Percentiles rank a stretch among this genome's conserved stretches.
Evolutionary conservation across 805 yeast species (phyloP).

Genomic region (Wickerhamiella qilinensis): DNA sequence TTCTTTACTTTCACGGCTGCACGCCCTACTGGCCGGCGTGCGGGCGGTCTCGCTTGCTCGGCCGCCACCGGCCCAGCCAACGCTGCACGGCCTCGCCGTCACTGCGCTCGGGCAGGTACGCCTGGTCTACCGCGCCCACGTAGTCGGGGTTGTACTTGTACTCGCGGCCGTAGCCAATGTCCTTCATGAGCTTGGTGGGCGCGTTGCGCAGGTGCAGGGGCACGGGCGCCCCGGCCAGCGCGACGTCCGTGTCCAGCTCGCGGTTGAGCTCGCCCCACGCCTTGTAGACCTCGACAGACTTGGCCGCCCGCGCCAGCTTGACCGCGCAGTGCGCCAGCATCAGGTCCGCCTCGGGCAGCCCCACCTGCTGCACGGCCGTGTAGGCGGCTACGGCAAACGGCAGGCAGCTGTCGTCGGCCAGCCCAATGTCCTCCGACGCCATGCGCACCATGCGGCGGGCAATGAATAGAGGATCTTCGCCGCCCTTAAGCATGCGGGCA

Average conservation of each 20-base stretch:
- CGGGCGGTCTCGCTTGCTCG: not conserved
- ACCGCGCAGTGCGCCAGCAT: constrained; percentile 85
- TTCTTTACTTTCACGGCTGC: no score
- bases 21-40: not conserved
- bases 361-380: constrained; percentile 76
- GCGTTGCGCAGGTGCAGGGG: constrained; percentile 75
- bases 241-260: constrained; percentile 40
- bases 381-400: constrained; percentile 80
- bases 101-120: constrained; percentile 41
- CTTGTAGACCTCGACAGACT: constrained; percentile 72
- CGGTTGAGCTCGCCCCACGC: constrained; percentile 58
- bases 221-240: constrained; percentile 42
- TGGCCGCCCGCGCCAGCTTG: constrained; percentile 71
- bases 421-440: constrained; percentile 89
- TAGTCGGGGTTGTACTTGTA: constrained; percentile 84
- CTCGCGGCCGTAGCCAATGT: constrained; percentile 66
- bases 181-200: constrained; percentile 82
- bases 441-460: constrained; percentile 86
- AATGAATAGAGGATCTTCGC: constrained; percentile 82
- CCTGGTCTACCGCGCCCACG: constrained; percentile 61
- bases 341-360: constrained; percentile 87
- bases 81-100: not conserved
- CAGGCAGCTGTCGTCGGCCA: constrained; percentile 63
- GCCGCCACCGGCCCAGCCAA: constrained; percentile 5
- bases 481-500: constrained; percentile 78